A percentile compares a stretch with the other conserved stretches of the same genome.
phyloP scores from a whole-genome alignment of 2,329 filamentous ascomycete genomes.

The Ploettnerulaceae sp. region DNA sequence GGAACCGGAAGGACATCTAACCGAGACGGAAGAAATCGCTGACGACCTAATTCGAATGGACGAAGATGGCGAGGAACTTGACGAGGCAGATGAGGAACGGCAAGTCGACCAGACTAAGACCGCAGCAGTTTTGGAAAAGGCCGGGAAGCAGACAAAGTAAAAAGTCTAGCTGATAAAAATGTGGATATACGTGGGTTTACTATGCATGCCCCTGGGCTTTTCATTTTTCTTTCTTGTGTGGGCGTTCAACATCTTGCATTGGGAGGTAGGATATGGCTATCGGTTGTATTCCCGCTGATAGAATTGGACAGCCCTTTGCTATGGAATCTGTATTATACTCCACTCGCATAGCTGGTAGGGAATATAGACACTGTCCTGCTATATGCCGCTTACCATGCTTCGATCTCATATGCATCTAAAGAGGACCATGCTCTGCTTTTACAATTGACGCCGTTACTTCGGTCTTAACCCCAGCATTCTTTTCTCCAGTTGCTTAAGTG shows the following conservation, averaged over 20 bases:
- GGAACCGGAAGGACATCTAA: constrained; percentile 28
- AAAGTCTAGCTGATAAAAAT: not conserved
- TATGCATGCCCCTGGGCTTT: not conserved
- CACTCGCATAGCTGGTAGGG: constrained; percentile 4
- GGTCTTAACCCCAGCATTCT: too few species aligned
- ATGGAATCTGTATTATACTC: constrained; percentile 2
- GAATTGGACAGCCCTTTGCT: not conserved
- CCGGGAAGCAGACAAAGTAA: constrained; percentile 15
- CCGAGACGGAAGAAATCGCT: constrained; percentile 28
- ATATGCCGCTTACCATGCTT: constrained; percentile 31
- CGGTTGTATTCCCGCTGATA: not conserved
- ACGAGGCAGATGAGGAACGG: constrained; percentile 13
- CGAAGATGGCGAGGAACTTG: constrained; percentile 17
- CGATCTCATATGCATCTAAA: constrained; percentile 37
- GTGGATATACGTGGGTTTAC: not conserved
- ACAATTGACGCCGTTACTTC: too few species aligned
- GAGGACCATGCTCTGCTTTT: too few species aligned
- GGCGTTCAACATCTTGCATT: constrained; percentile 7
- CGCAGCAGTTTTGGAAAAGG: constrained; percentile 9
- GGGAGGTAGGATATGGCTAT: constrained; percentile 1
- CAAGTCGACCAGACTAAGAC: constrained; percentile 16
- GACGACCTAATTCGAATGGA: constrained; percentile 24
- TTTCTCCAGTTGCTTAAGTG: too few species aligned
- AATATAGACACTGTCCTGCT: constrained; percentile 2
- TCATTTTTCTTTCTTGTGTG: not conserved